Percentiles rank a stretch among this genome's conserved stretches.
These are phyloP conservation scores for Rhinocladiella similis DNA, from an alignment of 2,329 filamentous ascomycete genomes.

Conservation along the genomic window DNA sequence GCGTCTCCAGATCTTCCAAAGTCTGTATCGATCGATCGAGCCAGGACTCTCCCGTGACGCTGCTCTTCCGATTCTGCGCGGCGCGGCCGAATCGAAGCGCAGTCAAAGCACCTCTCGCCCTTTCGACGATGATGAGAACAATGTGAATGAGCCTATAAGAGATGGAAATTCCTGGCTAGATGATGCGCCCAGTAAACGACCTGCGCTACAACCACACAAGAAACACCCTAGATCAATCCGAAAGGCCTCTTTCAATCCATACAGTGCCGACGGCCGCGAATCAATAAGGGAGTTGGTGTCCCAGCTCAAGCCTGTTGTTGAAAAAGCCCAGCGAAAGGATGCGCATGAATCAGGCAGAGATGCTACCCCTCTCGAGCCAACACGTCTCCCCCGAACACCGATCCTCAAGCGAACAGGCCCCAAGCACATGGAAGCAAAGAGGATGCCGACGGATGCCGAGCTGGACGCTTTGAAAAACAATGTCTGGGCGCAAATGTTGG, in stretches of 20 bases:
- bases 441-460: slow-evolving; percentile 14
- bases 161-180: background rate
- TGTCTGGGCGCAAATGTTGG: slow-evolving; percentile 28
- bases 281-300: slow-evolving; percentile 1
- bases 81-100: background rate
- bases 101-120: background rate
- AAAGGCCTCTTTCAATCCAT: slow-evolving; percentile 15
- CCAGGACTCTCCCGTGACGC: background rate
- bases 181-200: background rate
- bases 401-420: slow-evolving; percentile 6
- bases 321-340: background rate
- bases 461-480: slow-evolving; percentile 22
- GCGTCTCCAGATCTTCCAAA: slow-evolving; percentile 19
- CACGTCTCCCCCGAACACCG: slow-evolving; percentile 14
- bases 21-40: slow-evolving; percentile 5
- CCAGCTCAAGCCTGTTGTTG: background rate
- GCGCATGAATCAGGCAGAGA: background rate
- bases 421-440: slow-evolving; percentile 2
- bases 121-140: background rate
- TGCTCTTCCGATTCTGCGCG: background rate
- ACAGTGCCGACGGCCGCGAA: slow-evolving; percentile 1
- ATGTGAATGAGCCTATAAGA: background rate
- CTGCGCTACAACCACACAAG: background rate
- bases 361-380: background rate
- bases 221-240: background rate